Conservation (phyloP, 2,329 filamentous ascomycete genomes). For the Sclerotiophoma versabilis region DNA sequence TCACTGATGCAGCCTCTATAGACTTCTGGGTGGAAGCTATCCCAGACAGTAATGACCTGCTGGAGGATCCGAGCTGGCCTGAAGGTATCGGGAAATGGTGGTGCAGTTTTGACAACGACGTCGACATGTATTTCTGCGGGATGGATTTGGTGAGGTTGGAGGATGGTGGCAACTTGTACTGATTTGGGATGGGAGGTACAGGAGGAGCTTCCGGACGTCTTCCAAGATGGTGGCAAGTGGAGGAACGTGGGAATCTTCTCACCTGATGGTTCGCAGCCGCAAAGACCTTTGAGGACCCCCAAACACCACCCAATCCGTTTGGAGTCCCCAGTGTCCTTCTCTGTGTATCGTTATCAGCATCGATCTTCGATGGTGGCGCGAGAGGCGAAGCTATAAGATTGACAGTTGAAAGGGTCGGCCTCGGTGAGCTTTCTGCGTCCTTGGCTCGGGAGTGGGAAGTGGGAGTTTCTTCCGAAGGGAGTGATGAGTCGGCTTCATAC, state of each 20-base stretch:
- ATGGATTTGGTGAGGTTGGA: conserved; percentile 9
- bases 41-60: background rate
- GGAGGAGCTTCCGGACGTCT: conserved; percentile 23
- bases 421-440: conserved; percentile 25
- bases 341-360: conserved; percentile 26
- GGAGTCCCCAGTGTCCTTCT: conserved; percentile 31
- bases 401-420: conserved; percentile 8
- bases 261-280: conserved; percentile 39
- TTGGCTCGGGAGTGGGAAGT: conserved; percentile 24
- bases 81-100: background rate
- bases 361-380: conserved; percentile 18
- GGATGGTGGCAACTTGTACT: conserved; percentile 29
- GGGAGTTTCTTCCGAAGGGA: conserved; percentile 2
- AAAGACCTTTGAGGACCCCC: conserved; percentile 29
- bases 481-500: background rate
- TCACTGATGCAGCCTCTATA: background rate
- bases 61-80: background rate
- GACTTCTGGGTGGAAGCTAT: conserved; percentile 3
- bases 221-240: conserved; percentile 37
- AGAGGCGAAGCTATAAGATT: conserved; percentile 2
- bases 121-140: background rate
- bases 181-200: conserved; percentile 33
- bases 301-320: conserved; percentile 27
- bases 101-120: background rate
- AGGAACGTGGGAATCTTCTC: conserved; percentile 42